phyloP scores from a whole-genome alignment of 768 basidiomycete species.

The Hericium erinaceus region DNA sequence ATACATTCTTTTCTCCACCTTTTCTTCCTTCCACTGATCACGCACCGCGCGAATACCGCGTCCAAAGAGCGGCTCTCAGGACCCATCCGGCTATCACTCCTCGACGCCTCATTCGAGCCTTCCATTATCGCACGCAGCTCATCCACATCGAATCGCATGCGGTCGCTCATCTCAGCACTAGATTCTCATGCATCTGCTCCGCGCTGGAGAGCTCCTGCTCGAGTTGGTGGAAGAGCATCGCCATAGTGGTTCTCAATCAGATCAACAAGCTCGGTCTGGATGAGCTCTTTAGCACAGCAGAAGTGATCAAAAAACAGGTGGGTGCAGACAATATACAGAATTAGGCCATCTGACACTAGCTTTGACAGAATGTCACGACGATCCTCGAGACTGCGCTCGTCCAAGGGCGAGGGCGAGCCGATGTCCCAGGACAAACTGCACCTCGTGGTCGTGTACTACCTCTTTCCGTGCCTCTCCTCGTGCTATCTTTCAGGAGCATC shows the following conservation, averaged over 20 bases:
- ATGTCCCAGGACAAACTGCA: constrained; percentile 83
- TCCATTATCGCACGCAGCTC: constrained; percentile 58
- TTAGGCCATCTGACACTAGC: no score
- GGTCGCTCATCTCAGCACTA: constrained; percentile 92
- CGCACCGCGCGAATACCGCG: constrained; percentile 61
- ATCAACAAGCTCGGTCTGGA: constrained; percentile 94
- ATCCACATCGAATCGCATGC: constrained; percentile 90
- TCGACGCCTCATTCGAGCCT: constrained; percentile 23
- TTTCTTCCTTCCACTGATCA: constrained; percentile 32
- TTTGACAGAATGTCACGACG: constrained; percentile 46
- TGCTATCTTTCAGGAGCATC: no score
- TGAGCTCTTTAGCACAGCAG: constrained; percentile 95
- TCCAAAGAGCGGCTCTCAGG: constrained; percentile 69
- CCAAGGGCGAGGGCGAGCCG: constrained; percentile 55
- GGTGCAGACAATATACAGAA: neutral
- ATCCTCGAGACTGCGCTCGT: constrained; percentile 81
- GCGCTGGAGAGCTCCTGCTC: constrained; percentile 64
- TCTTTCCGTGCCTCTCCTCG: constrained; percentile 27
- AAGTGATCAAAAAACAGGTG: constrained; percentile 81
- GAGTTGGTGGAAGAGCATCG: constrained; percentile 75
- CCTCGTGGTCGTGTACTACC: constrained; percentile 89
- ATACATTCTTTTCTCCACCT: constrained; percentile 22
- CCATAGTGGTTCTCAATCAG: constrained; percentile 89
- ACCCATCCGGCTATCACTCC: constrained; percentile 39
- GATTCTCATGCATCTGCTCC: constrained; percentile 86